A percentile compares a stretch with the other conserved stretches of the same genome.
phyloP scores from a whole-genome alignment of 257 asterid species.

The Thymus quinquecostatus region DNA sequence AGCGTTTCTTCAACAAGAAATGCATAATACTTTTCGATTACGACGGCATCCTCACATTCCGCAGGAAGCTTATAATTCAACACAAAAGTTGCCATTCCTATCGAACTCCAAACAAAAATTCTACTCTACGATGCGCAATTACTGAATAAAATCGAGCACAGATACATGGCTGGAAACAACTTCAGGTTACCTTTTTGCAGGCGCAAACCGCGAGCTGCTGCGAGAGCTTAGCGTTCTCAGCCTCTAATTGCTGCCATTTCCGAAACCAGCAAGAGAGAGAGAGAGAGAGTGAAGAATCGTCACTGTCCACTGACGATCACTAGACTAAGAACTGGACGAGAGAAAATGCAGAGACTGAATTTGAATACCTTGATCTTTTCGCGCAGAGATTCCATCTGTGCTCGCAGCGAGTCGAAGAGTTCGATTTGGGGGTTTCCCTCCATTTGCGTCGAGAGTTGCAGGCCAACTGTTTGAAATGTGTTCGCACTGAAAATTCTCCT shows the following conservation, averaged over 20 bases:
- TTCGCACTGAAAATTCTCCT: not conserved
- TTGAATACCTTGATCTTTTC: conserved; percentile 51
- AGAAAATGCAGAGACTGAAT: not conserved
- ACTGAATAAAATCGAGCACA: not conserved
- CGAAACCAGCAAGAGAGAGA: conserved; percentile 9
- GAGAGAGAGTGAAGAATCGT: not conserved
- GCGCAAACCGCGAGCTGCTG: conserved; percentile 56
- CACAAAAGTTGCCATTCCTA: not conserved
- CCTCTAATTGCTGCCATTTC: conserved; percentile 61
- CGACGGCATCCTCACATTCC: not conserved
- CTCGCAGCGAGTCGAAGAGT: conserved; percentile 39
- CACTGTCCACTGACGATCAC: not conserved
- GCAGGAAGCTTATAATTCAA: not conserved
- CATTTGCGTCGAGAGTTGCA: conserved; percentile 36
- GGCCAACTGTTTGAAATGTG: conserved; percentile 37
- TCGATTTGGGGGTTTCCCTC: conserved; percentile 37
- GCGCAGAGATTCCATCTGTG: conserved; percentile 53
- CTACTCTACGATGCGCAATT: not conserved
- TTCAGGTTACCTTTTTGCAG: conserved; percentile 60
- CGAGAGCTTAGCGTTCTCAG: conserved; percentile 64
- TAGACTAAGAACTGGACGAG: not conserved
- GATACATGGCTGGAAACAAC: not conserved
- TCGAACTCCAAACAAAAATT: not conserved
- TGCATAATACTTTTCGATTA: not conserved
- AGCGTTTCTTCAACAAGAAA: conserved; percentile 5